These are phyloP conservation scores for Epichloe bromicola DNA, from an alignment of 2,329 filamentous ascomycete species.

Conservation along the genomic window DNA sequence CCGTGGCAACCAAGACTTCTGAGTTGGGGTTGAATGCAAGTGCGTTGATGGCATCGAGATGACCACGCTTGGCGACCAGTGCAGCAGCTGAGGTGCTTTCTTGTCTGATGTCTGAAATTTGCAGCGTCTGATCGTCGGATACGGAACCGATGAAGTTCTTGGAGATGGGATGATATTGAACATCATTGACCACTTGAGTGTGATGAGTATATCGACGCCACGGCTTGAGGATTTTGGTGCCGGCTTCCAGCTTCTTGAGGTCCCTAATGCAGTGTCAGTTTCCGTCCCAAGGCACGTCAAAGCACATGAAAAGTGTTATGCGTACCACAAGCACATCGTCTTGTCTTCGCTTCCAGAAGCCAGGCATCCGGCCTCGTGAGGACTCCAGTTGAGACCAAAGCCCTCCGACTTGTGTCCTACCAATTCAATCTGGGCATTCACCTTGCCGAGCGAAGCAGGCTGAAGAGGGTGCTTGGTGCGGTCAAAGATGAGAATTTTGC, in stretches of 20 bases:
- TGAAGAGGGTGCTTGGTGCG: conserved; percentile 80
- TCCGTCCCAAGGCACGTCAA: not conserved
- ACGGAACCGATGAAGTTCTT: conserved; percentile 80
- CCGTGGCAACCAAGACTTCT: conserved; percentile 85
- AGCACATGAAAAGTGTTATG: not conserved
- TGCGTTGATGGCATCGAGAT: conserved; percentile 90
- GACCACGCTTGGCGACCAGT: conserved; percentile 57
- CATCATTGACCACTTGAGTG: conserved; percentile 85
- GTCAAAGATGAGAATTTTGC: conserved; percentile 85
- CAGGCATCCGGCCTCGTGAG: conserved; percentile 66
- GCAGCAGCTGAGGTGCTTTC: conserved; percentile 52
- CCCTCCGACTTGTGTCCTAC: conserved; percentile 79
- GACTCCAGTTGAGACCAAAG: conserved; percentile 88
- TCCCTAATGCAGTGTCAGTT: conserved; percentile 43
- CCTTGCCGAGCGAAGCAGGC: conserved; percentile 48
- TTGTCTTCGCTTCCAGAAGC: conserved; percentile 86
- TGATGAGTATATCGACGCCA: conserved; percentile 75
- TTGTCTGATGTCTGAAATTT: conserved; percentile 78
- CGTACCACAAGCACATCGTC: conserved; percentile 82
- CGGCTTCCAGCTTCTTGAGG: conserved; percentile 59
- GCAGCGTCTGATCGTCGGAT: conserved; percentile 86
- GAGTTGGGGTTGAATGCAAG: conserved; percentile 84
- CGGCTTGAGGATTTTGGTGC: conserved; percentile 57
- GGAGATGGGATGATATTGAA: conserved; percentile 85
- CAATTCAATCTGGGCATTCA: conserved; percentile 74